Percentiles rank a stretch among this genome's conserved stretches.
phyloP scores from a whole-genome alignment of 352 stramenopile species.

The Pythium dissotocum region DNA sequence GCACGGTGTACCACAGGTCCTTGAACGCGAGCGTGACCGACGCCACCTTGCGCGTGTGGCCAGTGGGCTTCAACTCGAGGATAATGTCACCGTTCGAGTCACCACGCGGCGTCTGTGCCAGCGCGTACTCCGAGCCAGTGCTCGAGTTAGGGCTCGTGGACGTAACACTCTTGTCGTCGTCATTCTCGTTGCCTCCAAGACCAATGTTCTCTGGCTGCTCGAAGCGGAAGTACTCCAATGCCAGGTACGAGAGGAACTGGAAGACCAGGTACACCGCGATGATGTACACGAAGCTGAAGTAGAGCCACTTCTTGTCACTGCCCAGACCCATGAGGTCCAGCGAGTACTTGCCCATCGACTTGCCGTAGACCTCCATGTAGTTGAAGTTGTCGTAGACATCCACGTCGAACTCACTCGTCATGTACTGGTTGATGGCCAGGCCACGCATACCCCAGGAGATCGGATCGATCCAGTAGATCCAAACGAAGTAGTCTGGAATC shows the following conservation, averaged over 20 bases:
- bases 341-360: constrained; percentile 38
- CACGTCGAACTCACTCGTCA: constrained; percentile 25
- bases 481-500: constrained; percentile 46
- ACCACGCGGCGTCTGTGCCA: constrained; percentile 4
- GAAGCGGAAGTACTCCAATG: constrained; percentile 26
- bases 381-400: constrained; percentile 34
- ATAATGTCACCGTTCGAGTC: constrained; percentile 14
- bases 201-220: constrained; percentile 9
- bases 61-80: too few species aligned
- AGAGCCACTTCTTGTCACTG: constrained; percentile 26
- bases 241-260: background rate
- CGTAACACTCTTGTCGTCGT: background rate
- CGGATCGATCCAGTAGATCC: constrained; percentile 56
- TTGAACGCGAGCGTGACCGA: constrained; percentile 35
- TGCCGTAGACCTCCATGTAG: constrained; percentile 30
- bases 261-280: constrained; percentile 14
- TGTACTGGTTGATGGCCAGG: constrained; percentile 42
- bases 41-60: too few species aligned
- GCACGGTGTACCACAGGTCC: constrained; percentile 41
- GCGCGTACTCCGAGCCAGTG: constrained; percentile 4
- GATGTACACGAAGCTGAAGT: constrained; percentile 30
- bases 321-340: constrained; percentile 35
- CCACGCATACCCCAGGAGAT: constrained; percentile 42
- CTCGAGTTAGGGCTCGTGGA: background rate
- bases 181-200: background rate